Conservation (phyloP, 2,329 filamentous ascomycete genomes). For the Diaporthe citri region DNA sequence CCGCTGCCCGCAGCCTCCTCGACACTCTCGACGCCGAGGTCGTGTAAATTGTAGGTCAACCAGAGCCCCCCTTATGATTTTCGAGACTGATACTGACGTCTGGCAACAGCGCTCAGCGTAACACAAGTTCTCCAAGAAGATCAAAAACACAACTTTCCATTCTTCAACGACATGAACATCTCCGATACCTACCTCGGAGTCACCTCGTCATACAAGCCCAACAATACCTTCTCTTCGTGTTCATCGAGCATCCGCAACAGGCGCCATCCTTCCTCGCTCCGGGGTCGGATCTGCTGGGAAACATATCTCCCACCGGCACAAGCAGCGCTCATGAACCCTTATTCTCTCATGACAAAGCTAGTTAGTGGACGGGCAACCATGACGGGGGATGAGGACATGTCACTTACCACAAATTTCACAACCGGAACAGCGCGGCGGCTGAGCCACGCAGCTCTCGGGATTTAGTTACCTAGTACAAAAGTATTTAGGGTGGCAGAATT, state of each 20-base stretch:
- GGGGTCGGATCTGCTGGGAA: background rate
- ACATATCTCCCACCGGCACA: background rate
- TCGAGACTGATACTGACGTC: background rate
- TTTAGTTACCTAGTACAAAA: slow-evolving; percentile 18
- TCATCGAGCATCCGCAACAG: slow-evolving; percentile 19
- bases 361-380: slow-evolving; percentile 33
- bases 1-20: slow-evolving; percentile 49
- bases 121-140: background rate
- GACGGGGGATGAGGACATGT: slow-evolving; percentile 31
- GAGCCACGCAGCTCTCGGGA: background rate
- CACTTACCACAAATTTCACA: slow-evolving; percentile 23
- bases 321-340: slow-evolving; percentile 24
- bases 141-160: background rate
- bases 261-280: background rate
- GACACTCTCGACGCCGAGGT: slow-evolving; percentile 40
- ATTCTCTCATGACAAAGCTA: slow-evolving; percentile 12
- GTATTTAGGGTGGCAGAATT: slow-evolving; percentile 27
- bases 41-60: background rate
- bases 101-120: background rate
- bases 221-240: slow-evolving; percentile 31
- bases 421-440: slow-evolving; percentile 14
- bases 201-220: slow-evolving; percentile 13
- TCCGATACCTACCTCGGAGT: background rate
- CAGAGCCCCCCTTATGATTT: background rate
- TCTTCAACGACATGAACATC: slow-evolving; percentile 29